These are phyloP conservation scores for Adiantum capillusveneris DNA, from an alignment of 75 land plant genomes.

Conservation along the genomic window DNA sequence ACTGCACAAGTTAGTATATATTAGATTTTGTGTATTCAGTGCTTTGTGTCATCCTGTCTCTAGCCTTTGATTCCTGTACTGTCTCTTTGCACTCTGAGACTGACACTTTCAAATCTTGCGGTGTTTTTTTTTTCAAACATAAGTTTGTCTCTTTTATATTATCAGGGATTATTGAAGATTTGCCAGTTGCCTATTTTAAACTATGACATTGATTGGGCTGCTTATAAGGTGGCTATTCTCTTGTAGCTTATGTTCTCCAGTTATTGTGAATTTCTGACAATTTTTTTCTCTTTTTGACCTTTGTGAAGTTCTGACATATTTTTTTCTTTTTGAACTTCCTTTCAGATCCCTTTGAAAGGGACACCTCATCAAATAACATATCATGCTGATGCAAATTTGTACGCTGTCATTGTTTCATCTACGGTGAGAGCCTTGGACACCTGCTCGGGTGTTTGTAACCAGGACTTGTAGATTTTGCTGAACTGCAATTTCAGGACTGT, in stretches of 20 bases:
- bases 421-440: conserved; percentile 65
- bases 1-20: conserved; percentile 59
- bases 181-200: conserved; percentile 76
- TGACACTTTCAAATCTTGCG: too few relatives aligned
- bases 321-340: too few relatives aligned
- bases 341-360: conserved; percentile 81
- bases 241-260: not conserved
- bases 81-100: too few relatives aligned
- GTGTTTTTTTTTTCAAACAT: too few relatives aligned
- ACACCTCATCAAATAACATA: conserved; percentile 97
- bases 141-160: conserved; percentile 5
- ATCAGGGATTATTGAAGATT: conserved; percentile 89
- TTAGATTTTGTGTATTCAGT: not conserved
- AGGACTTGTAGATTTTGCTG: too few relatives aligned
- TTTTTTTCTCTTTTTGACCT: too few relatives aligned
- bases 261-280: too few relatives aligned
- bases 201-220: conserved; percentile 96
- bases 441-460: too few relatives aligned
- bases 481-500: too few relatives aligned
- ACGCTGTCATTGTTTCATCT: conserved; percentile 82
- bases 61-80: not conserved
- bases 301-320: too few relatives aligned
- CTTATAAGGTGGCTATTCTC: conserved; percentile 53
- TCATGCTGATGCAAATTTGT: conserved; percentile 80
- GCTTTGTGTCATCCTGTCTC: conserved; percentile 1